These are phyloP conservation scores for Paraphoma sp. DNA, from an alignment of 2,329 filamentous ascomycete genomes.

Conservation along the genomic window DNA sequence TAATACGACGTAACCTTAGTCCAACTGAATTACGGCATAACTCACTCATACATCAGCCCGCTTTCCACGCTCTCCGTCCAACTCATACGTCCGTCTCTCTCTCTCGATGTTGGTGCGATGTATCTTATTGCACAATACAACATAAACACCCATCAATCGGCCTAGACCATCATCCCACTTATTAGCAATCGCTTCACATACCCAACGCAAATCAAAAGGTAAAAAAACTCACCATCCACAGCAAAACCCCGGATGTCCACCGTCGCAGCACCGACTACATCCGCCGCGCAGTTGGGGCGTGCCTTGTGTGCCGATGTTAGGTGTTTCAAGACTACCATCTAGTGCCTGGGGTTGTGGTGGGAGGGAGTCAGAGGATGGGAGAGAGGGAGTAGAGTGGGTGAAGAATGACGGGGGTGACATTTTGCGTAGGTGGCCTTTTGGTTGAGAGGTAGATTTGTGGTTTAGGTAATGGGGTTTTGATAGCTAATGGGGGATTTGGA, in stretches of 20 bases:
- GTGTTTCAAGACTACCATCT: background rate
- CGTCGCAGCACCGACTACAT: background rate
- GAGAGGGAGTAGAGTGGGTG: background rate
- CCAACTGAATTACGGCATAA: too few relatives aligned
- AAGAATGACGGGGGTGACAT: too few relatives aligned
- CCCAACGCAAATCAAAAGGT: too few relatives aligned
- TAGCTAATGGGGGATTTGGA: too few relatives aligned
- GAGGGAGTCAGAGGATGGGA: background rate
- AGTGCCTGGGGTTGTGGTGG: background rate
- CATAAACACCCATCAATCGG: constrained; percentile 1
- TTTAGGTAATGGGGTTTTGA: too few relatives aligned
- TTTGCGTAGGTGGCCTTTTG: too few relatives aligned
- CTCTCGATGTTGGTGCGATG: too few relatives aligned
- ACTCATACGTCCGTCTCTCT: background rate
- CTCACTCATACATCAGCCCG: background rate
- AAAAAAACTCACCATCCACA: constrained; percentile 4
- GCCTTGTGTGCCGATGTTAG: background rate
- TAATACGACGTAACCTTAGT: too few relatives aligned
- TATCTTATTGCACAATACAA: background rate
- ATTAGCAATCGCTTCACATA: background rate
- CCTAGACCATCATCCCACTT: background rate
- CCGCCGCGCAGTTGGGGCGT: background rate
- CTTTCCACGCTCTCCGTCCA: background rate
- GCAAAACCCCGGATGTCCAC: background rate
- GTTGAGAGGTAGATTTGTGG: too few relatives aligned